Evolutionary conservation across 202 grass and related monocot genomes (phyloP).

Genomic region (Schoenoplectus triqueter): DNA sequence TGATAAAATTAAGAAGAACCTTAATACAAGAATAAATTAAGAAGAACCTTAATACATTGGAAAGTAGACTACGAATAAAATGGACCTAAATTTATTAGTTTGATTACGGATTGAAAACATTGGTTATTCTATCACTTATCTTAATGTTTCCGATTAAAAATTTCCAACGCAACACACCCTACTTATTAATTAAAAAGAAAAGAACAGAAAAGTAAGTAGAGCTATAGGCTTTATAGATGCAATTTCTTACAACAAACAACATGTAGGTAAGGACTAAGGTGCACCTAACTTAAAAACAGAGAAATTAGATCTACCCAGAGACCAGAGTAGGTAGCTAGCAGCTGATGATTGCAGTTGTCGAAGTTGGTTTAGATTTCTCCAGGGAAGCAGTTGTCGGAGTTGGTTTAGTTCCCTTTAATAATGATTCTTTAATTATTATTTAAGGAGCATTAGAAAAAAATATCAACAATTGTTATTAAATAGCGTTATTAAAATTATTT

Average conservation of each 20-base stretch:
- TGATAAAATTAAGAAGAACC: not conserved
- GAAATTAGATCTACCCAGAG: not conserved
- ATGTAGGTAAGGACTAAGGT: too few species aligned
- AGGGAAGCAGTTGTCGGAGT: not conserved
- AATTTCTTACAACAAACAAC: too few species aligned
- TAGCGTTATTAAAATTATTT: too few species aligned
- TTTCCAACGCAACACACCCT: not conserved
- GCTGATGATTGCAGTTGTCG: conserved; percentile 20
- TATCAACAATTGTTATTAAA: too few species aligned
- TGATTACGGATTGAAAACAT: not conserved
- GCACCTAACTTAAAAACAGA: not conserved
- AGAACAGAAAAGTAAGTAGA: too few species aligned
- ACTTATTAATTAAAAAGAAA: not conserved
- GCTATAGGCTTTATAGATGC: too few species aligned
- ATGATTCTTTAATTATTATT: too few species aligned
- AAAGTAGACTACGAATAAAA: not conserved
- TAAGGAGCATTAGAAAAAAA: too few species aligned
- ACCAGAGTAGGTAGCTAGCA: not conserved
- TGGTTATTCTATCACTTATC: not conserved
- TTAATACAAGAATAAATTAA: not conserved
- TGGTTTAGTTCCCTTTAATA: too few species aligned
- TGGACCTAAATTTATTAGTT: too few species aligned
- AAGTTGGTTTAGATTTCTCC: conserved; percentile 22
- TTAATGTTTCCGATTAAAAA: not conserved
- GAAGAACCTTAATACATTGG: not conserved